phyloP scores from a whole-genome alignment of 2,329 filamentous ascomycete genomes.

The Botrytis galanthina region DNA sequence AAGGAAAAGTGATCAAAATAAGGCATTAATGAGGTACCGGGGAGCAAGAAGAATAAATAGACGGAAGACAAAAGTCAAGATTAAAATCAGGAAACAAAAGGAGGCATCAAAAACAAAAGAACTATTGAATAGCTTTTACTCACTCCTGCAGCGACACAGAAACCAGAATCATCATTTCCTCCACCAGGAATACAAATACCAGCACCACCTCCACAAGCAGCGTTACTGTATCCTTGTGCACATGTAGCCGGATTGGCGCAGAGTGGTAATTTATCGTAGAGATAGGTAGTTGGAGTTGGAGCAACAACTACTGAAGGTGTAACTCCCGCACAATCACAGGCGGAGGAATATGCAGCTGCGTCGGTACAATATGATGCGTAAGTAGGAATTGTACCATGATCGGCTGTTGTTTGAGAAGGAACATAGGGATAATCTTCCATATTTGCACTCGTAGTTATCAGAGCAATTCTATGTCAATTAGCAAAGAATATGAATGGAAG shows the following conservation, averaged over 20 bases:
- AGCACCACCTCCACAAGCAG: constrained; percentile 5
- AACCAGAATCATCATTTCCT: constrained; percentile 1
- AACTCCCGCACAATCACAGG: constrained; percentile 14
- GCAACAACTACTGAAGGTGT: not conserved
- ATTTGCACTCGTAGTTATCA: constrained; percentile 13
- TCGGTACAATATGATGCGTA: constrained; percentile 17
- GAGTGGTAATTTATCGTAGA: constrained; percentile 7
- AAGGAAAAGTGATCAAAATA: too few species aligned
- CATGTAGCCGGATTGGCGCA: constrained; percentile 12
- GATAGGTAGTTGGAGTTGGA: constrained; percentile 11
- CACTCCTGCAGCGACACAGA: constrained; percentile 3
- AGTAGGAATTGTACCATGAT: not conserved
- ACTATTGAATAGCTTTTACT: not conserved
- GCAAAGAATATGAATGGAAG: not conserved
- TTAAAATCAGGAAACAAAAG: not conserved
- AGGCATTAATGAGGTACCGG: not conserved
- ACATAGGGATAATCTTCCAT: constrained; percentile 5
- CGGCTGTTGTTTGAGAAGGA: not conserved
- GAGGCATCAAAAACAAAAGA: not conserved
- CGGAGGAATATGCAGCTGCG: constrained; percentile 9
- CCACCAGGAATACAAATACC: constrained; percentile 9
- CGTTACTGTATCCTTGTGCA: not conserved
- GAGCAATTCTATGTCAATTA: not conserved
- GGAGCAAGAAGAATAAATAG: not conserved
- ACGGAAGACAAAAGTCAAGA: not conserved